These are phyloP conservation scores for Ulota crispa DNA, from an alignment of 225 moss, liverwort and hornwort genomes.

Conservation along the genomic window DNA sequence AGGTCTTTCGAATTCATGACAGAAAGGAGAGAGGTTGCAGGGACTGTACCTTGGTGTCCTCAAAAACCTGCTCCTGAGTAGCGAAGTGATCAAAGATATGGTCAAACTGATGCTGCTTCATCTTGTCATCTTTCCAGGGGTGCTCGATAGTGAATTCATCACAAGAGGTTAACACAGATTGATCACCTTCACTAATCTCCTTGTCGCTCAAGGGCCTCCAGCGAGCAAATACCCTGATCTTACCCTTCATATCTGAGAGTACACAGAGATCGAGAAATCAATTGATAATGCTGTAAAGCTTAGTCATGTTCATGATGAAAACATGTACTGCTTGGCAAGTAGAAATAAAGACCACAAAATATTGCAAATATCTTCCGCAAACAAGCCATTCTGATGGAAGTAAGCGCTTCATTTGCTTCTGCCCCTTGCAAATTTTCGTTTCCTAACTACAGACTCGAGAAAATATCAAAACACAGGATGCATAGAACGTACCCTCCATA, in stretches of 20 bases:
- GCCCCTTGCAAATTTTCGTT: no score
- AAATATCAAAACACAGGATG: background rate
- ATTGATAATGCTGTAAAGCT: background rate
- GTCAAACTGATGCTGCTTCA: slow-evolving; percentile 88
- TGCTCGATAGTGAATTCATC: slow-evolving; percentile 95
- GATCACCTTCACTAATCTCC: slow-evolving; percentile 69
- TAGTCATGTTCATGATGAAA: background rate
- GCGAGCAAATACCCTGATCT: slow-evolving; percentile 88
- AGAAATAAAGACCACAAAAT: background rate
- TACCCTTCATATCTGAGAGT: slow-evolving; percentile 90
- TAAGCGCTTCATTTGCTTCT: no score
- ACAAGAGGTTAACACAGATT: slow-evolving; percentile 52
- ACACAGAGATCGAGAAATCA: slow-evolving; percentile 1
- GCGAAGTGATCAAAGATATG: slow-evolving; percentile 79
- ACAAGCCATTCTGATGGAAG: background rate
- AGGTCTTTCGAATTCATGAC: background rate
- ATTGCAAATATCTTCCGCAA: background rate
- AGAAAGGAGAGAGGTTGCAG: background rate
- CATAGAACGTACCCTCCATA: slow-evolving; percentile 75
- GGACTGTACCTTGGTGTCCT: slow-evolving; percentile 78
- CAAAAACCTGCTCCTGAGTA: slow-evolving; percentile 79
- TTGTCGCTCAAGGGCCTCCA: slow-evolving; percentile 94
- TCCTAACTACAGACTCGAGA: background rate
- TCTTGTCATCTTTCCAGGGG: slow-evolving; percentile 90
- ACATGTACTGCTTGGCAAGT: slow-evolving; percentile 1